Conservation (phyloP, 176 grass and related monocot genomes). For the Thinopyrum elongatum region DNA sequence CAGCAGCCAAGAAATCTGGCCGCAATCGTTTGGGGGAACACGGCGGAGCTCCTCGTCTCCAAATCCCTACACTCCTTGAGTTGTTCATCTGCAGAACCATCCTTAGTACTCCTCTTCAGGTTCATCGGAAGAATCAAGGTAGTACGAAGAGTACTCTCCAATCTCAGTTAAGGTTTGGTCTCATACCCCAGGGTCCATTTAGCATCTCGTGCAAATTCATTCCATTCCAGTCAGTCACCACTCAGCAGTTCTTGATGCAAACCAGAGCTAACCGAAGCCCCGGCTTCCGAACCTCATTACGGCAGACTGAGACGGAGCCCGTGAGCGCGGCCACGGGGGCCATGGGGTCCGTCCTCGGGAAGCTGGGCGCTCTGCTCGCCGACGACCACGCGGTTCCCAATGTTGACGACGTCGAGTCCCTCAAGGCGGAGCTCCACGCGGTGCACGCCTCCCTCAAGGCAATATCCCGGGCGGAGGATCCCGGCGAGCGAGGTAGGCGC, state of each 20-base stretch:
- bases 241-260: too few relatives aligned
- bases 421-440: background rate
- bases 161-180: too few relatives aligned
- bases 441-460: background rate
- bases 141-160: background rate
- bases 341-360: background rate
- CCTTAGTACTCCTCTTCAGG: background rate
- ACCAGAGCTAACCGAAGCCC: too few relatives aligned
- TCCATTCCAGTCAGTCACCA: too few relatives aligned
- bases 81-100: background rate
- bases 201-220: too few relatives aligned
- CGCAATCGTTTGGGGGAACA: background rate
- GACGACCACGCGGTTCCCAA: background rate
- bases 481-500: background rate
- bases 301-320: background rate
- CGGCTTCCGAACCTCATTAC: too few relatives aligned
- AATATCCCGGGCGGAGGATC: background rate
- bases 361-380: background rate
- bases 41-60: background rate
- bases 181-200: too few relatives aligned
- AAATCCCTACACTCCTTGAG: background rate
- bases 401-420: background rate
- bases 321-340: background rate
- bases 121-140: background rate
- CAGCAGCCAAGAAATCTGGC: background rate